Base-by-base conservation (phyloP, 192 early-diverging fungal genomes). In the Glomus cerebriforme region DNA sequence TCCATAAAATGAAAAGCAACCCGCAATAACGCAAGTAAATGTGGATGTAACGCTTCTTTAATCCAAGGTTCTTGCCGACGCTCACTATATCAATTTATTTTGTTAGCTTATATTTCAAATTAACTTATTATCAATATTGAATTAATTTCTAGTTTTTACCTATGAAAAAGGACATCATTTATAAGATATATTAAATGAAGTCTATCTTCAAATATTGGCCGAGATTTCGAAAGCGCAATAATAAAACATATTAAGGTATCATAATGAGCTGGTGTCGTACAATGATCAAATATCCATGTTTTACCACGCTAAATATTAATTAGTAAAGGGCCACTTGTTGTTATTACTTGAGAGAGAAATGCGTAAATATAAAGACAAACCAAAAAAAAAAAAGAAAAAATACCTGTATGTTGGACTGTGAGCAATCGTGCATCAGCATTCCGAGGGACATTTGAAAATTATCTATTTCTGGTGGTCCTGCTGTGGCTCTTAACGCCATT, bases 361-460 rank as follows among this genome's bases (percentile, higher is more conserved):
- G 17, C 15, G 4, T 43, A 4, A 37, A 59, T 73, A 68, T 70
- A 54, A 27, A 34, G 9, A n/a, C n/a, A 3, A 62, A 39, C 22
- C 15, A 59, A 60, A 60, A 62, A 32, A 43, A 45, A 10, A 29
- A 59, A 63, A 39, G 3, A 12, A n/a, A 64, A 22, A 19, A 19
- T 34, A 87, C 88, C 79, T 89, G 85, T 68, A 89, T 87, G 70
- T 89, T 87, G 0, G 85, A 84, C 67, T 86, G 84, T 26, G 88
- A 89, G 60, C 88, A 89, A 49, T 89, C 88, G 31, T 78, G 80
- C 81, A 89, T 87, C 37, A 87, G 79, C 84, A 84, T 77, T 35
- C 83, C 80, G 7, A 89, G 74, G n/a, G 62, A 67, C 27, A 64
- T 19, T 19, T 67, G 76, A 78, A 78, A 78, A 67, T 67, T 66